phyloP scores from a whole-genome alignment of 805 yeast species.

The Starmerella floris region DNA sequence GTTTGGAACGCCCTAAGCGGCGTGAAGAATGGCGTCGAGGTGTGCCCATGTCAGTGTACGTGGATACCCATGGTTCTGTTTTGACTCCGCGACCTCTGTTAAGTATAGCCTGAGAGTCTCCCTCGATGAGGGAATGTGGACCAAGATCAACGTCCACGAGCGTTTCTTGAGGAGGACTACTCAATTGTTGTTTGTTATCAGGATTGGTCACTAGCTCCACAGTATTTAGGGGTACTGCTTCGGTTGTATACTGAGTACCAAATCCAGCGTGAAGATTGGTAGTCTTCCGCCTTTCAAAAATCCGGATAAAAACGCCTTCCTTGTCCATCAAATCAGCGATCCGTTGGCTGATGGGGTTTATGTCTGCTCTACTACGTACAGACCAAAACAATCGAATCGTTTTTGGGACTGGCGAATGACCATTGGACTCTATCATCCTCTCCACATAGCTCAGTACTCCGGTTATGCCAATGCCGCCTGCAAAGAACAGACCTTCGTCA shows the following conservation, averaged over 20 bases:
- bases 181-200: too few relatives aligned
- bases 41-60: too few relatives aligned
- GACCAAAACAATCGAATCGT: slow-evolving; percentile 25
- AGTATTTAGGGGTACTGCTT: too few relatives aligned
- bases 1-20: too few relatives aligned
- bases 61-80: too few relatives aligned
- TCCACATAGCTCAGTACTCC: slow-evolving; percentile 40
- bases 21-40: too few relatives aligned
- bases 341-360: slow-evolving; percentile 23
- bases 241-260: too few relatives aligned
- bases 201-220: too few relatives aligned
- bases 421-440: slow-evolving; percentile 15
- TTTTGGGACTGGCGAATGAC: slow-evolving; percentile 8
- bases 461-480: slow-evolving; percentile 57
- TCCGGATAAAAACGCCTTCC: slow-evolving; percentile 14
- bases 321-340: slow-evolving; percentile 12
- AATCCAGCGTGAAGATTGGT: too few relatives aligned
- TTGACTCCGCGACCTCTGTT: too few relatives aligned
- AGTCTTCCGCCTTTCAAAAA: slow-evolving; percentile 13
- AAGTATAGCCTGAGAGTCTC: too few relatives aligned
- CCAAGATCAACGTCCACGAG: neutral
- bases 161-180: neutral
- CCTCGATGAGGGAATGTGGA: too few relatives aligned
- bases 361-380: slow-evolving; percentile 22
- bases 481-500: slow-evolving; percentile 38